Conservation (phyloP, 176 grass and related monocot species). For the Otatea glauca region DNA sequence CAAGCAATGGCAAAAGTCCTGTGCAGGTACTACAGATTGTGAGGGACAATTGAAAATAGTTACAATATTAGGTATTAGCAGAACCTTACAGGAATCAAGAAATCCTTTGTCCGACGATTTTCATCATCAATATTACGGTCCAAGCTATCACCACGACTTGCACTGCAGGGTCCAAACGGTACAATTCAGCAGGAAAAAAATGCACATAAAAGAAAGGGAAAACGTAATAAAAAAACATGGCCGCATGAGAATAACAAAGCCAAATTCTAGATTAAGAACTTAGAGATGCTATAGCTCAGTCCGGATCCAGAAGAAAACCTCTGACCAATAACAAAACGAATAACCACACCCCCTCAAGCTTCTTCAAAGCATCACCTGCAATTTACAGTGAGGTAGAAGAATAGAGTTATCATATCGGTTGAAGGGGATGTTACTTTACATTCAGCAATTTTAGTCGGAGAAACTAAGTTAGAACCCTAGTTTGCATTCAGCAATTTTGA, state of each 20-base stretch:
- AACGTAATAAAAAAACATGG: neutral
- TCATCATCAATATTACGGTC: constrained; percentile 93
- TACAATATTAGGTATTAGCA: constrained; percentile 21
- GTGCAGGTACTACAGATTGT: neutral
- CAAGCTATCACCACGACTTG: constrained; percentile 97
- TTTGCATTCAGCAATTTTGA: neutral
- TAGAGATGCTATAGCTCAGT: constrained; percentile 34
- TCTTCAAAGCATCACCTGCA: constrained; percentile 88
- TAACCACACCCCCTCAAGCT: constrained; percentile 84
- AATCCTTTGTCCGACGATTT: constrained; percentile 78
- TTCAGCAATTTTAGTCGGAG: neutral
- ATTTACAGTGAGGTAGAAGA: constrained; percentile 45
- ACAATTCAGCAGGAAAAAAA: constrained; percentile 31
- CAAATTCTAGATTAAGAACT: constrained; percentile 16
- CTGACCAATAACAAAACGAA: constrained; percentile 96
- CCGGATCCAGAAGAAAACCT: constrained; percentile 63
- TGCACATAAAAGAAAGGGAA: neutral
- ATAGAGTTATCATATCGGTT: constrained; percentile 27
- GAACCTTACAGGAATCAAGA: constrained; percentile 91
- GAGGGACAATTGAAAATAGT: constrained; percentile 21
- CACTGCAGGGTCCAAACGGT: constrained; percentile 60
- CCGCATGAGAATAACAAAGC: neutral
- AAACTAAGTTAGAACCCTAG: neutral
- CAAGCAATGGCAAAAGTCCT: neutral
- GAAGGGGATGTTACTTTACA: constrained; percentile 6